A percentile compares a stretch with the other conserved stretches of the same genome.
These are phyloP conservation scores for Aureobasidium leucospermi DNA, from an alignment of 2,329 filamentous ascomycete genomes.

Conservation along the genomic window DNA sequence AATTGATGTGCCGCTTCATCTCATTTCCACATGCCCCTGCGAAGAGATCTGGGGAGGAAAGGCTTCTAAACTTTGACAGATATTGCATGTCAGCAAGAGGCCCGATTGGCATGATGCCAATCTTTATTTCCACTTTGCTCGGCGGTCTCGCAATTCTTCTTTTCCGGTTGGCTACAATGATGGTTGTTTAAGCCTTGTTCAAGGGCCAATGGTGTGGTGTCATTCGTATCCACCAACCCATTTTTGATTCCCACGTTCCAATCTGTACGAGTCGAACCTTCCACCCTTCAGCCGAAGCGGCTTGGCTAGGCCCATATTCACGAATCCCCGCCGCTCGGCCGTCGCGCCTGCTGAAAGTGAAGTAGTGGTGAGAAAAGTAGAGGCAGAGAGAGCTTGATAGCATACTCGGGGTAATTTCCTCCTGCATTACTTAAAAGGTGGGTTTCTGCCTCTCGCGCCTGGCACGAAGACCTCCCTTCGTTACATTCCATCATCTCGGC, in stretches of 20 bases:
- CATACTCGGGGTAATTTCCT: slow-evolving; percentile 7
- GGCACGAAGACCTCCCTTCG: not conserved
- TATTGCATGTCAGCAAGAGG: not conserved
- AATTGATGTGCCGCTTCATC: not conserved
- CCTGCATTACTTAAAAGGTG: slow-evolving; percentile 4
- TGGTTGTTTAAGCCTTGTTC: not conserved
- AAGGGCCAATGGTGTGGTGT: not conserved
- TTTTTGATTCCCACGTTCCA: slow-evolving; percentile 1
- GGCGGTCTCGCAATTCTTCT: not conserved
- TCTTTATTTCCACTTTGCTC: slow-evolving; percentile 8
- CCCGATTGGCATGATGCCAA: slow-evolving; percentile 1
- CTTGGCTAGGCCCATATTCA: slow-evolving; percentile 11
- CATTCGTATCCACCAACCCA: not conserved
- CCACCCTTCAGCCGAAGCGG: not conserved
- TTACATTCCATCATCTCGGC: slow-evolving; percentile 12
- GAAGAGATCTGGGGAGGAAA: not conserved
- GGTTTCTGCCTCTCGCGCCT: not conserved
- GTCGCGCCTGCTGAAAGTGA: not conserved
- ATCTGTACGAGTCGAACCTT: not conserved
- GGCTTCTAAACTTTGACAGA: not conserved
- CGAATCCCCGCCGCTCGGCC: slow-evolving; percentile 7
- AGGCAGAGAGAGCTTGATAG: not conserved
- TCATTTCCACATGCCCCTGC: slow-evolving; percentile 9
- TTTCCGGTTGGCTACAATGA: not conserved
- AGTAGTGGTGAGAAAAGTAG: not conserved